phyloP scores from a whole-genome alignment of 176 grass and related monocot species.

The Phoenix dactylifera region DNA sequence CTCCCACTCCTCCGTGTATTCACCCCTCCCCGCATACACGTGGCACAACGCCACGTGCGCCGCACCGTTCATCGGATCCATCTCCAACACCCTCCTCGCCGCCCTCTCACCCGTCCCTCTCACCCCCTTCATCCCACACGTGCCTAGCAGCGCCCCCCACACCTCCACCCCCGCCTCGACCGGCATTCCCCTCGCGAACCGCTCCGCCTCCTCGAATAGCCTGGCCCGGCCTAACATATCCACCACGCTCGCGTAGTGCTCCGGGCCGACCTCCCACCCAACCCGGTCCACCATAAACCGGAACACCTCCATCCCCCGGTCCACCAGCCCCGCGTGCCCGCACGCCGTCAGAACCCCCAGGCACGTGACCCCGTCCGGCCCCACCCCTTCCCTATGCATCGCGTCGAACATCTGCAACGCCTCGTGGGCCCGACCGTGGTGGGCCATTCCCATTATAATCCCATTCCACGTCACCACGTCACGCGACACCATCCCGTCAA shows the following conservation, averaged over 20 bases:
- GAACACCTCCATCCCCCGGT: conserved; percentile 11
- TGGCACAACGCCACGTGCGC: too few relatives aligned
- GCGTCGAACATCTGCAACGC: conserved; percentile 6
- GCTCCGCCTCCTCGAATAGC: conserved; percentile 4
- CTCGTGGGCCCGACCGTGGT: conserved; percentile 4
- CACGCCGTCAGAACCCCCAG: conserved; percentile 7
- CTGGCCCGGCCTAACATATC: conserved; percentile 6
- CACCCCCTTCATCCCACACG: too few relatives aligned
- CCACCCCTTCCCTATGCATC: conserved; percentile 2
- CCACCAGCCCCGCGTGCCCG: conserved; percentile 4
- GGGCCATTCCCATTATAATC: conserved; percentile 5
- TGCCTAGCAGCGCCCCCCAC: too few relatives aligned
- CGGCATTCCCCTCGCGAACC: not conserved
- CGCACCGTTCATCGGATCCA: too few relatives aligned
- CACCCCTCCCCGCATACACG: too few relatives aligned
- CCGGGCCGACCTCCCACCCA: not conserved
- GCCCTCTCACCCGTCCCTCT: too few relatives aligned
- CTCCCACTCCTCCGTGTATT: too few relatives aligned
- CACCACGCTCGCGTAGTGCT: conserved; percentile 9
- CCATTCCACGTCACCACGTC: conserved; percentile 10
- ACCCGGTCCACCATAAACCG: not conserved
- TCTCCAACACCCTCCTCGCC: too few relatives aligned
- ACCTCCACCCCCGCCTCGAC: not conserved
- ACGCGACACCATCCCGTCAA: not conserved
- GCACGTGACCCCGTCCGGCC: conserved; percentile 5